Conservation (phyloP, 78 protist species). For the Dictyostelium intermedium region DNA sequence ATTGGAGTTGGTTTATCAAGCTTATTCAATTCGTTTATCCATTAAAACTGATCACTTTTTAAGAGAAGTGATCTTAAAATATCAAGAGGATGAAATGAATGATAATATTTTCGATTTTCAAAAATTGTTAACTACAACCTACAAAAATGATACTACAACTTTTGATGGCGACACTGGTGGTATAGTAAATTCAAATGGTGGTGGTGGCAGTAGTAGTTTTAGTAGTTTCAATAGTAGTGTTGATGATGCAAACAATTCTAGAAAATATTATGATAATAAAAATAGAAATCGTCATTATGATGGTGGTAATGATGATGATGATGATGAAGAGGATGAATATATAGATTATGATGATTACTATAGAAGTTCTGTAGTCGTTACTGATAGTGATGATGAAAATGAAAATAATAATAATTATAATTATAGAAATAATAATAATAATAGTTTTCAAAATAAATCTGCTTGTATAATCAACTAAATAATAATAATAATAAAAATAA, state of each 20-base stretch:
- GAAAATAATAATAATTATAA: neutral
- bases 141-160: neutral
- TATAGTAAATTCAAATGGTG: neutral
- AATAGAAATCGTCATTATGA: neutral
- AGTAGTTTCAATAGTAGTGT: neutral
- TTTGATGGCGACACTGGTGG: neutral
- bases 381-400: neutral
- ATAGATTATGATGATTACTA: constrained; percentile 1
- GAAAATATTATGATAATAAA: neutral
- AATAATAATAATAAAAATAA: neutral
- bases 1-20: constrained; percentile 41
- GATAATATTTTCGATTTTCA: constrained; percentile 11
- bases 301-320: neutral
- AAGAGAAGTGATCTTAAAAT: constrained; percentile 15
- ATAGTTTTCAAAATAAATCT: neutral
- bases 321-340: constrained; percentile 6
- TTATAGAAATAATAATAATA: too few species aligned
- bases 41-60: constrained; percentile 19
- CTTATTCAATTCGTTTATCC: constrained; percentile 4
- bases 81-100: constrained; percentile 19
- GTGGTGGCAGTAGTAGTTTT: neutral
- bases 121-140: neutral
- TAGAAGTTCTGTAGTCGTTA: neutral
- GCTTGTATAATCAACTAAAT: neutral
- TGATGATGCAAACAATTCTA: neutral